A percentile compares a stretch with the other conserved stretches of the same genome.
Evolutionary conservation across 2,329 filamentous ascomycete species (phyloP).

Genomic region (Xylaria sp.): DNA sequence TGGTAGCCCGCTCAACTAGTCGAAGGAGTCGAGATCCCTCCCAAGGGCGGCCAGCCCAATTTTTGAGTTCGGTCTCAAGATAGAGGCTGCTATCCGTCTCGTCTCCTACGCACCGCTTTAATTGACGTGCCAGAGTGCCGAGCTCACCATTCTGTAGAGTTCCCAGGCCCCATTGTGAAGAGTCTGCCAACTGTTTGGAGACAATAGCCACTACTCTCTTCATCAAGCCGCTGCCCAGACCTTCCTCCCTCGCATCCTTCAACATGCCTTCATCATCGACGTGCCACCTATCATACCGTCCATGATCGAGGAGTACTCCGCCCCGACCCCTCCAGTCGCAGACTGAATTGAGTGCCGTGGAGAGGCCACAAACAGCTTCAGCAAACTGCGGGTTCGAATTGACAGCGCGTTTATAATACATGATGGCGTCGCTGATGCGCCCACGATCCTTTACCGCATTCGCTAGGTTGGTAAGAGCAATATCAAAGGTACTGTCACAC

Average conservation of each 20-base stretch:
- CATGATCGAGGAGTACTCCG: constrained; percentile 79
- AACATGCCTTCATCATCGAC: constrained; percentile 87
- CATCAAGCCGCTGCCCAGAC: constrained; percentile 80
- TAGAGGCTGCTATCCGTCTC: constrained; percentile 51
- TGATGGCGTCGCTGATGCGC: constrained; percentile 88
- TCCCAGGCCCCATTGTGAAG: constrained; percentile 85
- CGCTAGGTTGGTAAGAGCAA: constrained; percentile 93
- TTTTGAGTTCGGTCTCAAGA: constrained; percentile 56
- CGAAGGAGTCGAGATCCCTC: constrained; percentile 88
- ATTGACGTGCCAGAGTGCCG: constrained; percentile 60
- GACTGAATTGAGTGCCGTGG: constrained; percentile 94
- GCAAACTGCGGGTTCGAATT: constrained; percentile 94
- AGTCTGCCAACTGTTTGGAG: constrained; percentile 85
- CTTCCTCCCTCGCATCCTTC: constrained; percentile 73
- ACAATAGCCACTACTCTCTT: constrained; percentile 93
- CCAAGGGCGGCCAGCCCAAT: constrained; percentile 81
- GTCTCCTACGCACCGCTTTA: constrained; percentile 55
- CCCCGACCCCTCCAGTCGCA: constrained; percentile 94
- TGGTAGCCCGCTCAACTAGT: constrained; percentile 85
- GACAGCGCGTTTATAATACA: constrained; percentile 91
- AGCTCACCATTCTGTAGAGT: constrained; percentile 69
- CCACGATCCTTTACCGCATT: constrained; percentile 99
- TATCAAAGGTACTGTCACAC: constrained; percentile 95
- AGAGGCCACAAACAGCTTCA: constrained; percentile 94
- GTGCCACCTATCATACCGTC: constrained; percentile 89